These are phyloP conservation scores for Tetrahymena thermophila DNA, from an alignment of 73 alveolate genomes.

Conservation along the genomic window DNA sequence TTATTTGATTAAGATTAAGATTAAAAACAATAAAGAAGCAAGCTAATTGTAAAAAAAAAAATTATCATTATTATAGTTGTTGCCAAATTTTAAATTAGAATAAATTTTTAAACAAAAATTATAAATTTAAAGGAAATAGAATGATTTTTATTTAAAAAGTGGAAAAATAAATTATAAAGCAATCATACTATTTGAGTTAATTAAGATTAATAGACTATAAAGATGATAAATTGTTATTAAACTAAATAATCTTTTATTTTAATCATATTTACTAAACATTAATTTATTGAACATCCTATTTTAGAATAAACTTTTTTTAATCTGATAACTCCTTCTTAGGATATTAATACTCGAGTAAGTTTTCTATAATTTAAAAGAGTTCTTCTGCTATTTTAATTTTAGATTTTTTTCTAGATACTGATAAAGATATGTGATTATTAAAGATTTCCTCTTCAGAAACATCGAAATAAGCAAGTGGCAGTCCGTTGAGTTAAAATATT, in stretches of 20 bases:
- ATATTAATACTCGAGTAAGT: not conserved
- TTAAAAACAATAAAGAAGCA: too few relatives aligned
- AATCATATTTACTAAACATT: not conserved
- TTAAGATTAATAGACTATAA: too few relatives aligned
- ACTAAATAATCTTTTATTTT: not conserved
- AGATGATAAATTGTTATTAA: not conserved
- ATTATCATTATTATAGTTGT: too few relatives aligned
- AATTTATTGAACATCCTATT: not conserved
- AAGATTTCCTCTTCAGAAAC: not conserved
- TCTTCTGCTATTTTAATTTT: not conserved
- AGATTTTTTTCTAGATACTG: not conserved
- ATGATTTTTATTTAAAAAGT: too few relatives aligned
- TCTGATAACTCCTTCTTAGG: not conserved
- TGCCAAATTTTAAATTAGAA: too few relatives aligned
- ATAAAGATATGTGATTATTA: not conserved
- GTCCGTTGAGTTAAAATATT: not conserved
- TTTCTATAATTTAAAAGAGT: not conserved
- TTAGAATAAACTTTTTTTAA: not conserved
- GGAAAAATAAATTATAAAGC: too few relatives aligned
- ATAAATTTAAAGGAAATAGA: too few relatives aligned
- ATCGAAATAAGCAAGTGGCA: not conserved
- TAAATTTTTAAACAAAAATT: too few relatives aligned
- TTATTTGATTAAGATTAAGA: too few relatives aligned
- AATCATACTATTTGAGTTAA: too few relatives aligned
- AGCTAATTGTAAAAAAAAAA: too few relatives aligned